Evolutionary conservation across 2,329 filamentous ascomycete species (phyloP).

Genomic region (Cryphonectria naterciae): DNA sequence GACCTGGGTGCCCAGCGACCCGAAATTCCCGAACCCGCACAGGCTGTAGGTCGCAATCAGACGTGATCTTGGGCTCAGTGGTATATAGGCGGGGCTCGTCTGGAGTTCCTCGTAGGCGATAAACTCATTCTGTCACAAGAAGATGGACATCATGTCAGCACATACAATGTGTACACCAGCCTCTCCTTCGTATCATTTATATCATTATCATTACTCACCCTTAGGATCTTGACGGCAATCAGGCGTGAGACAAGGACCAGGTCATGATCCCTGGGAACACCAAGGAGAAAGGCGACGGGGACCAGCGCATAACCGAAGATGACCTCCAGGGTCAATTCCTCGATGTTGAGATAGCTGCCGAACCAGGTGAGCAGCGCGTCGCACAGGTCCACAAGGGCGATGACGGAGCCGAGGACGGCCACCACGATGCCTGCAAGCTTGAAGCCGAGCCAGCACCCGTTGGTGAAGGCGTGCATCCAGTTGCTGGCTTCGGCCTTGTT

Average conservation of each 20-base stretch:
- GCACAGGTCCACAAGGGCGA: slow-evolving; percentile 73
- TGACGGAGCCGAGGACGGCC: slow-evolving; percentile 79
- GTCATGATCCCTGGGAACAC: slow-evolving; percentile 67
- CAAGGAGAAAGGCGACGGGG: slow-evolving; percentile 79
- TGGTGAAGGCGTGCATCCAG: slow-evolving; percentile 81
- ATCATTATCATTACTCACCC: not conserved
- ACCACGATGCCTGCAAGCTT: slow-evolving; percentile 86
- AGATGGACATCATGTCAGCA: not conserved
- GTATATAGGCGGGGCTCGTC: slow-evolving; percentile 53
- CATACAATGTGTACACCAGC: no score
- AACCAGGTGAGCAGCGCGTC: slow-evolving; percentile 84
- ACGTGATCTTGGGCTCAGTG: slow-evolving; percentile 69
- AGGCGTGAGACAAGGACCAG: slow-evolving; percentile 75
- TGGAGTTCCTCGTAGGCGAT: slow-evolving; percentile 67
- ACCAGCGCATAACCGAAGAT: slow-evolving; percentile 80
- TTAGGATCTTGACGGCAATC: slow-evolving; percentile 80
- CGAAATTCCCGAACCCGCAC: slow-evolving; percentile 84
- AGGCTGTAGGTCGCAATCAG: slow-evolving; percentile 87
- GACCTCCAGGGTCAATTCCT: slow-evolving; percentile 71
- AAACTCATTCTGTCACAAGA: slow-evolving; percentile 70
- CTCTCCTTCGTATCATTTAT: no score
- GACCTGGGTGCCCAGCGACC: slow-evolving; percentile 86
- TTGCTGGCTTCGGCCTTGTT: slow-evolving; percentile 78
- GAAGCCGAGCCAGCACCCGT: slow-evolving; percentile 82
- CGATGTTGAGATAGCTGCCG: slow-evolving; percentile 77